Base-by-base conservation (phyloP, 1,284 basidiomycete genomes). In the Ceraceosorus bombacis region DNA sequence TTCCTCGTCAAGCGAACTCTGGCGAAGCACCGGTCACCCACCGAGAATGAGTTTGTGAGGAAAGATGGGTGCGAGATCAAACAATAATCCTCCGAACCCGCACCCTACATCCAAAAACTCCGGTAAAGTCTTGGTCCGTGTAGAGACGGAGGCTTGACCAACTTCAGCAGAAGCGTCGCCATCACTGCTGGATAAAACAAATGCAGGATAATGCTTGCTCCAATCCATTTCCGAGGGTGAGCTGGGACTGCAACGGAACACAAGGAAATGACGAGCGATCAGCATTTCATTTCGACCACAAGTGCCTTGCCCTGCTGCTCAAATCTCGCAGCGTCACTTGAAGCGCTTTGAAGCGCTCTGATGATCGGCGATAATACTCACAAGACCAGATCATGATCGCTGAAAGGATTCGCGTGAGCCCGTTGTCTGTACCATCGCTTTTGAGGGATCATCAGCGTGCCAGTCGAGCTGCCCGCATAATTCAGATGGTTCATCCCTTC, bases 31-130 rank as follows among this genome's bases (percentile, higher is more conserved):
- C 27, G 27, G 2, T 3, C 27, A 27, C 27, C 27, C 27, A 27
- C 27, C 95, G 49, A 99, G 84, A 85, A 99, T 96, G 59, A 96
- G 82, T 0, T 84, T 90, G 64, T 95, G 86, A 9, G 95, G 95
- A 77, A 88, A 96, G 59, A 90, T 80, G 5, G 93, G 91, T 0
- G 93, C 91, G 36, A 99, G 84, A 6, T 88, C 82, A 72, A 95
- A 89, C 61, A 96, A 81, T 49, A 99, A 83, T 6, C 95, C 95
- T 13, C 95, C 95, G 74, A 98, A 99, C 48, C 95, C 95, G 78
- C 95, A 99, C 0, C 95, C 95, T 27, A 99, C 85, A 79, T 99
- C 95, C 2, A 90, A 94, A 76, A 94, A 95, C 79, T 94, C 91
- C 43, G 95, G 93, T 2, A 10, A 15, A 2, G 43, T 2, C 43